Conservation (phyloP, 1,284 basidiomycete genomes). For the Crucibulum cyathiforme region DNA sequence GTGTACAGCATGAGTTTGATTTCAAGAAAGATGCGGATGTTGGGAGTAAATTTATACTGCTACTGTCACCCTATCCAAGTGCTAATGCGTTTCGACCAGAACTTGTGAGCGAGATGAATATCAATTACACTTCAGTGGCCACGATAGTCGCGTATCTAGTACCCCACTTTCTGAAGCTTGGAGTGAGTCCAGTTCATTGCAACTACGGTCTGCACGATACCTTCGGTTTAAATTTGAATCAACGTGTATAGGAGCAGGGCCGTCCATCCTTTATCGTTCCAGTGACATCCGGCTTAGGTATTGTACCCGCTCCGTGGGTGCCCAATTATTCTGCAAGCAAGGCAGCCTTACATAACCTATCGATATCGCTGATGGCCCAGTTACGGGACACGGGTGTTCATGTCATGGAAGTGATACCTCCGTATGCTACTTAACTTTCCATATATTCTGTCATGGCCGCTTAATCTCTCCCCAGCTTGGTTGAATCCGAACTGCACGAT, state of each 20-base stretch:
- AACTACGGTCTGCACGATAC: neutral
- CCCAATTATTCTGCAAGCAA: constrained; percentile 66
- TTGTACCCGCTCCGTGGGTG: constrained; percentile 49
- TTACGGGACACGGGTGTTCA: constrained; percentile 57
- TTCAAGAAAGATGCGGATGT: constrained; percentile 57
- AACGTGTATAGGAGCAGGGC: constrained; percentile 34
- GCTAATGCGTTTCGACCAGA: constrained; percentile 34
- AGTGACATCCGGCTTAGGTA: constrained; percentile 58
- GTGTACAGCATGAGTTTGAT: constrained; percentile 59
- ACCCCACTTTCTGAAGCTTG: constrained; percentile 61
- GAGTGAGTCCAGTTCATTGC: constrained; percentile 37
- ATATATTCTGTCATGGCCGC: neutral
- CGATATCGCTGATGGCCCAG: constrained; percentile 54
- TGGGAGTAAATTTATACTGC: constrained; percentile 40
- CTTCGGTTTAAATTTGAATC: neutral
- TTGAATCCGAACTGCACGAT: constrained; percentile 72
- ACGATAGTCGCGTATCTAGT: constrained; percentile 56
- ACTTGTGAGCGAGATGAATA: constrained; percentile 54
- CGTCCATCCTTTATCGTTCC: constrained; percentile 56
- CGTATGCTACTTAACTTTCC: constrained; percentile 45
- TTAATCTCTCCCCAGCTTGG: constrained; percentile 44
- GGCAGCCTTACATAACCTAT: constrained; percentile 65
- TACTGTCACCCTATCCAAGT: neutral
- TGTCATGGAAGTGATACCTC: constrained; percentile 66
- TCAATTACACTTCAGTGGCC: constrained; percentile 64